phyloP scores from a whole-genome alignment of 352 stramenopile genomes.

The Phytophthora syringae region DNA sequence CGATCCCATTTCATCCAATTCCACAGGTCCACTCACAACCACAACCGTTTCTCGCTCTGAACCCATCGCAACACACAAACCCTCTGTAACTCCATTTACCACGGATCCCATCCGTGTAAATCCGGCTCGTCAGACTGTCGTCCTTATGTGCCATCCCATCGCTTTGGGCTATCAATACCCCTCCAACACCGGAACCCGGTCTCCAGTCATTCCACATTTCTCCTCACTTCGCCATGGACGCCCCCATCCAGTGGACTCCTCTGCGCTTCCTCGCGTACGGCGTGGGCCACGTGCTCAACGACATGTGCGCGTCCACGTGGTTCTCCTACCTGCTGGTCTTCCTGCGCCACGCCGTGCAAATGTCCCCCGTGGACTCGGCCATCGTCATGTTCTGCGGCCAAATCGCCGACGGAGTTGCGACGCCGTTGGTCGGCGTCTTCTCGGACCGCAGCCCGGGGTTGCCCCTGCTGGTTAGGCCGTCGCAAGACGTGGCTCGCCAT shows the following conservation, averaged over 20 bases:
- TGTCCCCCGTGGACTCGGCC: conserved; percentile 81
- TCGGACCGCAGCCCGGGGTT: conserved; percentile 75
- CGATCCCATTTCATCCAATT: too few species aligned
- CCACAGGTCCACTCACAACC: too few species aligned
- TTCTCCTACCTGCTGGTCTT: conserved; percentile 91
- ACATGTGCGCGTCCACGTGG: conserved; percentile 90
- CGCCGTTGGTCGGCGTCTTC: conserved; percentile 79
- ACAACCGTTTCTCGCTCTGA: too few species aligned
- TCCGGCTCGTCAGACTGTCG: too few species aligned
- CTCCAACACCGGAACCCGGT: too few species aligned
- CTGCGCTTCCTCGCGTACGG: conserved; percentile 74
- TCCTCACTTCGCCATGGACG: conserved; percentile 11
- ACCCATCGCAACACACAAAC: too few species aligned
- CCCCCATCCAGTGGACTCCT: conserved; percentile 60
- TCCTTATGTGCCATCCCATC: too few species aligned
- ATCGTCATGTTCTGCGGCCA: conserved; percentile 90
- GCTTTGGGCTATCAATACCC: too few species aligned
- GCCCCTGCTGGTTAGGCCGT: conserved; percentile 65
- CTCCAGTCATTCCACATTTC: neutral
- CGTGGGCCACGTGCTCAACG: conserved; percentile 87
- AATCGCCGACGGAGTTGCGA: conserved; percentile 82
- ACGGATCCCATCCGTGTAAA: too few species aligned
- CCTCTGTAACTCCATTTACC: too few species aligned
- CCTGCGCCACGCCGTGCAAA: conserved; percentile 58
- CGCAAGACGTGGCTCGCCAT: conserved; percentile 80